phyloP scores from a whole-genome alignment of 2,329 filamentous ascomycete genomes.

The Cytospora chrysosperma region DNA sequence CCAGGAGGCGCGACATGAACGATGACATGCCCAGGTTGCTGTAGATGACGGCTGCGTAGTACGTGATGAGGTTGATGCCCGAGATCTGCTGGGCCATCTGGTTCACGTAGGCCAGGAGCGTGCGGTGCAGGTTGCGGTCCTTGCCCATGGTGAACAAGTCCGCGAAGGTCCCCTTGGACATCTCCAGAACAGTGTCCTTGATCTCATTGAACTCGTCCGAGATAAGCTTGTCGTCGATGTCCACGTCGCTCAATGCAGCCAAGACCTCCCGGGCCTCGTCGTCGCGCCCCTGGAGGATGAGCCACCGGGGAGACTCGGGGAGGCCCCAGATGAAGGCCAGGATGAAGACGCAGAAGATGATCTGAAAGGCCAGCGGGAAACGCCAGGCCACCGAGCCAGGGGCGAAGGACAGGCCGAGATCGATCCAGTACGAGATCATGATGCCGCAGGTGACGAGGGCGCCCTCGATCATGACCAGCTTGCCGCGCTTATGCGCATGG shows the following conservation, averaged over 20 bases:
- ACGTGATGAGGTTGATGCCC: conserved; percentile 33
- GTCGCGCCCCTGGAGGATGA: conserved; percentile 43
- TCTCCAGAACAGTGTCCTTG: conserved; percentile 67
- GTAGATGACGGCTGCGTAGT: conserved; percentile 29
- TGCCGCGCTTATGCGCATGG: conserved; percentile 56
- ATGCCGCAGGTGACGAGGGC: conserved; percentile 58
- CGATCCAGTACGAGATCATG: conserved; percentile 60
- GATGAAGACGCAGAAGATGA: conserved; percentile 59
- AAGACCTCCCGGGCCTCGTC: conserved; percentile 45
- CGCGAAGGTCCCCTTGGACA: conserved; percentile 26
- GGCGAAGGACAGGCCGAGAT: conserved; percentile 56
- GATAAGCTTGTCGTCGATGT: conserved; percentile 52
- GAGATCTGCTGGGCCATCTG: conserved; percentile 27
- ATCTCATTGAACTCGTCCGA: conserved; percentile 50
- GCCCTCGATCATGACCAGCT: conserved; percentile 60
- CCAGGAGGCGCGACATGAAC: conserved; percentile 56
- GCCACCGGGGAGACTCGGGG: conserved; percentile 52
- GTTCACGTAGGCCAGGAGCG: conserved; percentile 26
- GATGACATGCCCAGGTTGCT: conserved; percentile 47
- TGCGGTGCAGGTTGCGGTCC: conserved; percentile 28
- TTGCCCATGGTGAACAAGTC: conserved; percentile 26
- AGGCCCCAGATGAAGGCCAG: conserved; percentile 51
- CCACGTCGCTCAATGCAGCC: conserved; percentile 39
- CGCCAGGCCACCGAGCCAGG: conserved; percentile 54
- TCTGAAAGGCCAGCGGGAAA: conserved; percentile 59